A percentile compares a stretch with the other conserved stretches of the same genome.
These are phyloP conservation scores for Cercospora sesami DNA, from an alignment of 2,329 filamentous ascomycete genomes.

Conservation along the genomic window DNA sequence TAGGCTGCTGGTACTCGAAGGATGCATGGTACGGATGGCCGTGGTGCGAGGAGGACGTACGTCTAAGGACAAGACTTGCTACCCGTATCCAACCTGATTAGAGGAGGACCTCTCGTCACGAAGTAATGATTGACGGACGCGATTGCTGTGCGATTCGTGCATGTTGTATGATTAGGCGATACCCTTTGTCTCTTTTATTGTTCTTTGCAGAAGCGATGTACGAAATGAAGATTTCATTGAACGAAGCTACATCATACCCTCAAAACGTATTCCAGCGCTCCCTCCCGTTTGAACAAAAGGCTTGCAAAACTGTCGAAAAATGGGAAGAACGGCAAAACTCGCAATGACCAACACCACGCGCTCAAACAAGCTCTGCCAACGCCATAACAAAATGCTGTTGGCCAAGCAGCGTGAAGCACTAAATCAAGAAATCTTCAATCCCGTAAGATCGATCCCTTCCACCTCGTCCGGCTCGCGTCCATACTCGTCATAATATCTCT, in stretches of 20 bases:
- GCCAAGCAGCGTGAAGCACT: background rate
- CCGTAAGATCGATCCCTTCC: conserved; percentile 22
- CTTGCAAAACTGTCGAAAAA: background rate
- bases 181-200: background rate
- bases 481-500: conserved; percentile 27
- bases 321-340: background rate
- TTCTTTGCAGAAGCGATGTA: background rate
- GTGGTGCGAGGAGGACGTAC: conserved; percentile 22
- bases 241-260: background rate
- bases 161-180: background rate
- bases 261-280: background rate
- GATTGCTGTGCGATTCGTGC: background rate
- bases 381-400: background rate
- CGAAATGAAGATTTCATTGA: background rate
- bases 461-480: conserved; percentile 20
- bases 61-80: background rate
- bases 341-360: background rate
- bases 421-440: conserved; percentile 15
- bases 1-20: conserved; percentile 36
- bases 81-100: too few species aligned
- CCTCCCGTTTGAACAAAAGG: background rate
- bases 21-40: conserved; percentile 41
- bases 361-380: background rate
- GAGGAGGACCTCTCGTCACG: too few species aligned
- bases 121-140: background rate